Evolutionary conservation across 768 basidiomycete species (phyloP).

Genomic region (Hericium erinaceus): DNA sequence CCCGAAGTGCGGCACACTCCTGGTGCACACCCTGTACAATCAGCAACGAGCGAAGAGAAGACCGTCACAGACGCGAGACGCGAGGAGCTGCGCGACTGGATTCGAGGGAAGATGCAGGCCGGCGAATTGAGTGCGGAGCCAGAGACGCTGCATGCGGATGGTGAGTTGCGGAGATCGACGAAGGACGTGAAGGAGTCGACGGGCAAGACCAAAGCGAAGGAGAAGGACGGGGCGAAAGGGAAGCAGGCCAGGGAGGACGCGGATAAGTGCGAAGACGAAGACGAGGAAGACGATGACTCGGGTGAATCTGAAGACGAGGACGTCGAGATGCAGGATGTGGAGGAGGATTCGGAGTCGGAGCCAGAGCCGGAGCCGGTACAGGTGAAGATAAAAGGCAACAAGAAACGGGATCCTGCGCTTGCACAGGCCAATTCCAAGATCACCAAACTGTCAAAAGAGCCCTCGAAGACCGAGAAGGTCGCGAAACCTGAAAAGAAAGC

Average conservation of each 20-base stretch:
- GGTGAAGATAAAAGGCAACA: too few species aligned
- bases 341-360: neutral
- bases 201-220: neutral
- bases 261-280: slow-evolving; percentile 12
- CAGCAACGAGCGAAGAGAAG: slow-evolving; percentile 6
- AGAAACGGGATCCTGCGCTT: too few species aligned
- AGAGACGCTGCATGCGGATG: slow-evolving; percentile 28
- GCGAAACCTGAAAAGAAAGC: neutral
- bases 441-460: neutral
- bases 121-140: slow-evolving; percentile 54
- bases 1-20: slow-evolving; percentile 39
- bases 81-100: slow-evolving; percentile 49
- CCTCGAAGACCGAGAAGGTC: neutral
- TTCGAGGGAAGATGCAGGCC: slow-evolving; percentile 48
- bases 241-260: slow-evolving; percentile 12
- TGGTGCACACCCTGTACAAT: slow-evolving; percentile 5
- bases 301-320: slow-evolving; percentile 12
- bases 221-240: neutral
- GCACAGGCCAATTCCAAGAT: too few species aligned
- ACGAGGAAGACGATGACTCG: slow-evolving; percentile 8
- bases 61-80: slow-evolving; percentile 39
- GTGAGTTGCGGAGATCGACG: too few species aligned
- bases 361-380: neutral
- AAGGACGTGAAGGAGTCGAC: neutral
- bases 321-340: neutral